Evolutionary conservation across 2,329 filamentous ascomycete genomes (phyloP).

Genomic region (Aspergillus intermedius): DNA sequence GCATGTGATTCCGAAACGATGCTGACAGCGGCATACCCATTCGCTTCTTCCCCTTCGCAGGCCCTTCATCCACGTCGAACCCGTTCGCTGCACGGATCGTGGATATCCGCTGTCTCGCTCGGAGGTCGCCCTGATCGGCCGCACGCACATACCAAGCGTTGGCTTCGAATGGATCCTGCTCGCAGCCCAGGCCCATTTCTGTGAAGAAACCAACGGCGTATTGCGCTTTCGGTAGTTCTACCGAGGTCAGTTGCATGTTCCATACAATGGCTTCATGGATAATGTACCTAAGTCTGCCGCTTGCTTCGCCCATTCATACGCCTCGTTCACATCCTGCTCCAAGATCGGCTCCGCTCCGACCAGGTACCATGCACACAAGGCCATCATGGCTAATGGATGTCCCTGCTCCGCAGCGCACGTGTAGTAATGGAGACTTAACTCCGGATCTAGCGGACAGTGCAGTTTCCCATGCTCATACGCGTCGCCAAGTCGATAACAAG

Average conservation of each 20-base stretch:
- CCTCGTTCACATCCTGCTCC: conserved; percentile 91
- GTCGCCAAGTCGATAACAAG: conserved; percentile 84
- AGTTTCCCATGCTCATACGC: conserved; percentile 91
- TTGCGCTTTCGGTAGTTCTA: conserved; percentile 60
- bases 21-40: neutral
- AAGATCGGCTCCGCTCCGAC: conserved; percentile 86
- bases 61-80: conserved; percentile 47
- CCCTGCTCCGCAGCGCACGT: conserved; percentile 82
- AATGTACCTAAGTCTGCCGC: conserved; percentile 76
- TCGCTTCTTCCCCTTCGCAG: conserved; percentile 8
- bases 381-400: conserved; percentile 91
- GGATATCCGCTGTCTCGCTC: conserved; percentile 77
- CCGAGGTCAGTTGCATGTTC: neutral
- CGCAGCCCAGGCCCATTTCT: conserved; percentile 95
- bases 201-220: conserved; percentile 97
- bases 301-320: conserved; percentile 88
- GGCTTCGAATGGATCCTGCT: conserved; percentile 87
- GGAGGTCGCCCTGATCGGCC: conserved; percentile 82
- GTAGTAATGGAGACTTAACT: conserved; percentile 94
- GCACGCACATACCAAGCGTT: conserved; percentile 98
- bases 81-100: conserved; percentile 69
- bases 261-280: too few species aligned
- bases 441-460: conserved; percentile 81
- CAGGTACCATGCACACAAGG: conserved; percentile 96
- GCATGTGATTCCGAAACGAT: neutral